phyloP scores from a whole-genome alignment of 2,329 filamentous ascomycete genomes.

The Calonectria pseudoreteaudii region DNA sequence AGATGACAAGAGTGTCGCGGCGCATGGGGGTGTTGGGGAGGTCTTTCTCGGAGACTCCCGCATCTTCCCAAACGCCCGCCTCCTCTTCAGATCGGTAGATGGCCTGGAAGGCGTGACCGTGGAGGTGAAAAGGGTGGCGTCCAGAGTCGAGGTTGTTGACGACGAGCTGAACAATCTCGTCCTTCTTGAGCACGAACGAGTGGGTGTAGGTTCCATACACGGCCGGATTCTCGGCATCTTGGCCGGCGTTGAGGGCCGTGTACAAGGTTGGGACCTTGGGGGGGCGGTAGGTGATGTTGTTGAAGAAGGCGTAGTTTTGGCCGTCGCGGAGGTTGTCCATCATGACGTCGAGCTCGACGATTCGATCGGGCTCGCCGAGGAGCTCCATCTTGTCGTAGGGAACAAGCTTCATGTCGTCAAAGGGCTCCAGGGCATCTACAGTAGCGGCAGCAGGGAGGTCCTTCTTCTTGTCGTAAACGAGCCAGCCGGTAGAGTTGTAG shows the following conservation, averaged over 20 bases:
- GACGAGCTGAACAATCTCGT: constrained; percentile 76
- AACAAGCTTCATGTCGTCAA: constrained; percentile 80
- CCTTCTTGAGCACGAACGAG: constrained; percentile 75
- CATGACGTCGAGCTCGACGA: constrained; percentile 72
- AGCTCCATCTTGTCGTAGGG: constrained; percentile 75
- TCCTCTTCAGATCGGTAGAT: constrained; percentile 71
- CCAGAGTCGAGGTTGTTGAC: constrained; percentile 80
- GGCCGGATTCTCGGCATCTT: constrained; percentile 66
- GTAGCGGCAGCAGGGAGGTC: constrained; percentile 62
- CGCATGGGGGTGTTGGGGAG: constrained; percentile 71
- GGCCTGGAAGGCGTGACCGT: constrained; percentile 81
- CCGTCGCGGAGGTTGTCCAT: constrained; percentile 73
- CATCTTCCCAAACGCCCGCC: constrained; percentile 65
- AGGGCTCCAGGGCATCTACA: constrained; percentile 72
- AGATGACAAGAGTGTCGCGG: constrained; percentile 76
- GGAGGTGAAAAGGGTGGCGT: constrained; percentile 82
- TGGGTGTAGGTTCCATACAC: constrained; percentile 77
- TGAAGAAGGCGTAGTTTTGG: constrained; percentile 73
- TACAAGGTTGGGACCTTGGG: constrained; percentile 86
- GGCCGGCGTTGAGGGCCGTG: constrained; percentile 74
- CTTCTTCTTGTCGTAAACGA: constrained; percentile 65
- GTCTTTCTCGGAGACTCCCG: constrained; percentile 50
- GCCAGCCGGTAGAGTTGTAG: constrained; percentile 74
- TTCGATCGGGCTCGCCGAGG: constrained; percentile 71
- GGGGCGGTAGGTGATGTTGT: constrained; percentile 79